Percentiles rank a stretch among this genome's conserved stretches.
These are phyloP conservation scores for Apostasia ramifera DNA, from an alignment of 106 monocot genomes.

Conservation along the genomic window DNA sequence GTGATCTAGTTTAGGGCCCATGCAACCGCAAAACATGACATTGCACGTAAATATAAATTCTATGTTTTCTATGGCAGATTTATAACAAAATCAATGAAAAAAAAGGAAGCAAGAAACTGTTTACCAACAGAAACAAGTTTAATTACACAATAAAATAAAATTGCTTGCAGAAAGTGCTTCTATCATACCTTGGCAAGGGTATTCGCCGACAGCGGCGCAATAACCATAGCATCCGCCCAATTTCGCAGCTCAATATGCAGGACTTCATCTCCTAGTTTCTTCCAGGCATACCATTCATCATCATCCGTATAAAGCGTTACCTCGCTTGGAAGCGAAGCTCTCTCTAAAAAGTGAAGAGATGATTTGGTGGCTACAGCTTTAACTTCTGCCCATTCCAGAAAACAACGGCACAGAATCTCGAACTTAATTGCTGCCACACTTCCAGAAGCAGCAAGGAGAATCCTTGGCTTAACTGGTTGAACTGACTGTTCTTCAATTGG, in stretches of 20 bases:
- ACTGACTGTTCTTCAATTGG: neutral
- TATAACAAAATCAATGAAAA: neutral
- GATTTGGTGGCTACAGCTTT: constrained; percentile 80
- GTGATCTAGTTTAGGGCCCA: no score
- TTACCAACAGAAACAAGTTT: no score
- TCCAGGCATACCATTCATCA: constrained; percentile 89
- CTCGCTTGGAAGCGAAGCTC: constrained; percentile 49
- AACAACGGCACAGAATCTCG: constrained; percentile 64
- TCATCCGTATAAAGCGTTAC: constrained; percentile 73
- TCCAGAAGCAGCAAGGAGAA: constrained; percentile 87
- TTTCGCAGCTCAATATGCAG: constrained; percentile 89
- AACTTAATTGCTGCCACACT: constrained; percentile 96
- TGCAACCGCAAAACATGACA: no score
- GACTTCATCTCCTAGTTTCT: constrained; percentile 73
- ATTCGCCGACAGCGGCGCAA: constrained; percentile 91
- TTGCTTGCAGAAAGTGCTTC: no score
- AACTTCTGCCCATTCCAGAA: constrained; percentile 87
- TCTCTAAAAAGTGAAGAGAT: constrained; percentile 73
- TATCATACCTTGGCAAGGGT: constrained; percentile 77
- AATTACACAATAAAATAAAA: neutral
- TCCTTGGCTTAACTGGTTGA: constrained; percentile 38
- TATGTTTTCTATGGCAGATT: no score
- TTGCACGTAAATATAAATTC: no score
- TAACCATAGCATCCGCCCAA: constrained; percentile 87
- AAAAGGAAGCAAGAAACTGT: neutral